Evolutionary conservation across 768 basidiomycete genomes (phyloP).

Genomic region (Leucosporidium yakuticum): DNA sequence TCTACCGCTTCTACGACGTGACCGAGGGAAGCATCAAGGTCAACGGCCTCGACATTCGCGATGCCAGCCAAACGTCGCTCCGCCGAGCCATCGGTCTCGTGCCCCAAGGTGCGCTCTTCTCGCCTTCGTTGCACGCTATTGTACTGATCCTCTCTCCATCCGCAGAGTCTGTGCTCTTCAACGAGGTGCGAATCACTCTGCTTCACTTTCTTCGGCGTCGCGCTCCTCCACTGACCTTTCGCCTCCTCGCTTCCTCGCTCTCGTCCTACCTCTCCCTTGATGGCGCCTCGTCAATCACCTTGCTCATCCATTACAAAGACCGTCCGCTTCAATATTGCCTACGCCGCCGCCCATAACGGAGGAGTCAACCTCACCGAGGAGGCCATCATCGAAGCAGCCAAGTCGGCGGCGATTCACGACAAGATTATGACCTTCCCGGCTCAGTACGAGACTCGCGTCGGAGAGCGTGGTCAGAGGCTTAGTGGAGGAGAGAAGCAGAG

Average conservation of each 20-base stretch:
- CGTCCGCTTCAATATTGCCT: constrained; percentile 49
- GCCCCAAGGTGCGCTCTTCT: constrained; percentile 67
- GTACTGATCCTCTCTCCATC: background rate
- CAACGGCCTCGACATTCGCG: constrained; percentile 79
- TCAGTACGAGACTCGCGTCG: constrained; percentile 72
- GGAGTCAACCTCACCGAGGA: constrained; percentile 63
- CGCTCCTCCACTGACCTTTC: background rate
- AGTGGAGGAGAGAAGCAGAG: constrained; percentile 65
- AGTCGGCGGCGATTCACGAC: constrained; percentile 81
- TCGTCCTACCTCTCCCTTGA: background rate
- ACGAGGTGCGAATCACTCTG: constrained; percentile 10
- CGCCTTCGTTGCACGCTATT: background rate
- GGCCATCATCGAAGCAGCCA: constrained; percentile 71
- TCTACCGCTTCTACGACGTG: constrained; percentile 90
- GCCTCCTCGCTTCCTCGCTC: background rate
- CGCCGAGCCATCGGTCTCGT: constrained; percentile 81
- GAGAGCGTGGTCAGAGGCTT: constrained; percentile 79
- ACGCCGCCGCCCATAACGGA: constrained; percentile 48
- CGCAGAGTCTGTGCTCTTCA: constrained; percentile 34
- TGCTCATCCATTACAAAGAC: background rate
- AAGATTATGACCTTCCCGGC: constrained; percentile 77
- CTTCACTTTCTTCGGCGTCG: background rate
- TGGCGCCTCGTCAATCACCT: background rate
- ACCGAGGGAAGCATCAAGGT: constrained; percentile 52
- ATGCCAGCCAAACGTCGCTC: constrained; percentile 74